phyloP scores from a whole-genome alignment of 306 rosid genomes.

The Cyclanthera cordifolia region DNA sequence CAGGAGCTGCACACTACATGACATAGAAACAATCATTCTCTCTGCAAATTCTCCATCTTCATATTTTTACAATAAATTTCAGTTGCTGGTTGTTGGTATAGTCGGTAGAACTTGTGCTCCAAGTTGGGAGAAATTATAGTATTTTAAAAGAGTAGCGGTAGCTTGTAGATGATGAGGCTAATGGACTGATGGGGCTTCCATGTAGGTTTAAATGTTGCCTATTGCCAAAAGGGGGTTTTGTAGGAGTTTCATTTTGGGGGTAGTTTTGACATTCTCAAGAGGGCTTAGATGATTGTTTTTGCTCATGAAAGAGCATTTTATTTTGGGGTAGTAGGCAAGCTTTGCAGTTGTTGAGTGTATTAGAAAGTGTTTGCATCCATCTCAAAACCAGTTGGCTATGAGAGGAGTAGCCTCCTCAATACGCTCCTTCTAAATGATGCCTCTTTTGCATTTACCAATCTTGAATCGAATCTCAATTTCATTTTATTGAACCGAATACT shows the following conservation, averaged over 20 bases:
- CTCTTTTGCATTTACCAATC: no score
- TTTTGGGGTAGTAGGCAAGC: no score
- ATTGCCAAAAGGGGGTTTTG: background rate
- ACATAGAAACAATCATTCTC: background rate
- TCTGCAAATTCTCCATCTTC: background rate
- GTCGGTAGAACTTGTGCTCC: background rate
- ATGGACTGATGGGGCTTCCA: background rate
- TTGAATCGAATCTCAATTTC: no score
- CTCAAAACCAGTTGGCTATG: no score
- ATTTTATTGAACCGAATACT: no score
- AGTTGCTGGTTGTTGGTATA: background rate
- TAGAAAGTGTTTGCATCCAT: no score
- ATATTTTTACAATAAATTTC: background rate
- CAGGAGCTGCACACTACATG: background rate
- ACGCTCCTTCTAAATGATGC: no score
- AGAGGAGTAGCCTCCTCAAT: no score
- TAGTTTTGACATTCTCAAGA: background rate
- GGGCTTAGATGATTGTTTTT: background rate
- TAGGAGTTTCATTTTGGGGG: background rate
- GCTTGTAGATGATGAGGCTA: background rate
- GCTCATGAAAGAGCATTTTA: no score
- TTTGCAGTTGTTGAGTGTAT: background rate
- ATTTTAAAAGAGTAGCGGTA: background rate
- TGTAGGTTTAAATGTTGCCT: background rate
- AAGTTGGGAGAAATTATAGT: background rate